Conservation (phyloP, 2,329 filamentous ascomycete species). For the Alternaria longipes region DNA sequence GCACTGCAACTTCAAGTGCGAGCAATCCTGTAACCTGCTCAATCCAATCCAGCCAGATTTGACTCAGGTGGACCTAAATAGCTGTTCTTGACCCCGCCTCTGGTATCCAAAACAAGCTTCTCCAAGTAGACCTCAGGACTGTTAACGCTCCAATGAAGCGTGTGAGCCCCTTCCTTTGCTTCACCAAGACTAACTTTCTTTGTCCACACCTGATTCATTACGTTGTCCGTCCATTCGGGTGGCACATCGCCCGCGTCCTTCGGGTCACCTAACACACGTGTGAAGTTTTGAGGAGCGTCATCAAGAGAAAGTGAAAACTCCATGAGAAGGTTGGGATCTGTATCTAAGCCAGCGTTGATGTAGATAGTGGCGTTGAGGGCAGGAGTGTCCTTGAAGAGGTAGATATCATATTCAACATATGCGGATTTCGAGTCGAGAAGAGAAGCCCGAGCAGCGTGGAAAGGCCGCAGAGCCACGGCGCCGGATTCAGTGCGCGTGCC, state of each 20-base stretch:
- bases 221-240: slow-evolving; percentile 52
- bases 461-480: slow-evolving; percentile 27
- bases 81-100: slow-evolving; percentile 31
- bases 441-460: slow-evolving; percentile 17
- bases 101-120: slow-evolving; percentile 30
- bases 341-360: slow-evolving; percentile 52
- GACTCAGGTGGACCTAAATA: slow-evolving; percentile 34
- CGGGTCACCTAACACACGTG: slow-evolving; percentile 29
- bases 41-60: not conserved
- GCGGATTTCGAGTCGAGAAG: slow-evolving; percentile 18
- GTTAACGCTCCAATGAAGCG: slow-evolving; percentile 39
- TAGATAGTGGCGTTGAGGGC: slow-evolving; percentile 48
- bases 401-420: slow-evolving; percentile 27
- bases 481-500: slow-evolving; percentile 28
- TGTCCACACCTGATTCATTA: slow-evolving; percentile 30
- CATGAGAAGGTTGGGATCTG: slow-evolving; percentile 57
- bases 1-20: not conserved
- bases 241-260: slow-evolving; percentile 52
- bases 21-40: not conserved
- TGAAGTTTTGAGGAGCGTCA: slow-evolving; percentile 19
- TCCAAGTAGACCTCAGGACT: slow-evolving; percentile 37
- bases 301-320: slow-evolving; percentile 54
- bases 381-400: slow-evolving; percentile 23
- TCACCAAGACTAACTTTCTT: slow-evolving; percentile 31
- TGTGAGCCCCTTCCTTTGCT: slow-evolving; percentile 36